Percentiles rank a stretch among this genome's conserved stretches.
Evolutionary conservation across 495 filamentous ascomycete genomes (phyloP).

Genomic region (Lasiosphaeria miniovina): DNA sequence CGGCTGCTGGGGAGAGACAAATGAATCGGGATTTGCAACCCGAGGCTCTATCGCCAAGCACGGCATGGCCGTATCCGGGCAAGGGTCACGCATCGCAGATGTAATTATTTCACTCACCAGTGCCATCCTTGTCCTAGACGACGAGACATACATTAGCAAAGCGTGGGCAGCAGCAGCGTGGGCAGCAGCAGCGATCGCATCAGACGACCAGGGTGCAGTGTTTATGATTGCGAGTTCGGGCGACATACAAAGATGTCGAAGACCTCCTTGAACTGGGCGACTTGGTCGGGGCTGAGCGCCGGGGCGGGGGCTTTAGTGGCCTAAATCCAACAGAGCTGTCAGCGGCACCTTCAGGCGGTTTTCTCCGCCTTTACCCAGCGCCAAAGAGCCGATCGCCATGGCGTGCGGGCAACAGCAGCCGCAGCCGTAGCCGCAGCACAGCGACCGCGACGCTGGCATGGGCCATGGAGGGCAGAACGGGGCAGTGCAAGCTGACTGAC

Average conservation of each 20-base stretch:
- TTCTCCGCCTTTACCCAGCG: background rate
- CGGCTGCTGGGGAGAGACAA: background rate
- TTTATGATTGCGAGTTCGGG: background rate
- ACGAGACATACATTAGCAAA: background rate
- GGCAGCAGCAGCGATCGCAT: too few species aligned
- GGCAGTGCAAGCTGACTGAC: too few species aligned
- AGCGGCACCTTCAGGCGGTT: too few species aligned
- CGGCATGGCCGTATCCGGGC: background rate
- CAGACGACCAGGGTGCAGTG: background rate
- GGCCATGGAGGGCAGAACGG: too few species aligned
- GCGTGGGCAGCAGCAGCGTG: too few species aligned
- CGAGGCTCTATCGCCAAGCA: background rate
- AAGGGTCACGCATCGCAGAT: background rate
- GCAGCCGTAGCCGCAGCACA: too few species aligned
- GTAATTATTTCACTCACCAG: constrained; percentile 62
- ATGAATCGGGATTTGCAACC: background rate
- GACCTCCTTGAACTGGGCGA: constrained; percentile 21
- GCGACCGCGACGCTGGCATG: too few species aligned
- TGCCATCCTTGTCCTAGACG: constrained; percentile 85
- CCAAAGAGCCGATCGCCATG: background rate
- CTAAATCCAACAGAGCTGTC: too few species aligned
- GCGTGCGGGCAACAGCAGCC: too few species aligned
- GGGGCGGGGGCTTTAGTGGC: background rate
- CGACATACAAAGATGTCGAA: constrained; percentile 21
- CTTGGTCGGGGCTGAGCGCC: constrained; percentile 9